Conservation (phyloP, 257 asterid genomes). For the Solanum chaucha region DNA sequence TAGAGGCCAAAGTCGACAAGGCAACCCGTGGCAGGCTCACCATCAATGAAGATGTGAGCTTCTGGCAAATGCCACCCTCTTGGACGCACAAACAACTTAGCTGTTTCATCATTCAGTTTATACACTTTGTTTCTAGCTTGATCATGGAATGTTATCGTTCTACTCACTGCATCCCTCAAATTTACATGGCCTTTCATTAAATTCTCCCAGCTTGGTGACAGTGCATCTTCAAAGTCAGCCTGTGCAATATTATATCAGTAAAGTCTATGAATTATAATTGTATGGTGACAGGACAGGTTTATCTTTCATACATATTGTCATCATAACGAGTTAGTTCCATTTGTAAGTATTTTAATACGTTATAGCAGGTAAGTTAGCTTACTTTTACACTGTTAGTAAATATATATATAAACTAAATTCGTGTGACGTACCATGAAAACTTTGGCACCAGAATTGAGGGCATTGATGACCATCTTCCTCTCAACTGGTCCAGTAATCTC, state of each 20-base stretch:
- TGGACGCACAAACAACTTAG: slow-evolving; percentile 94
- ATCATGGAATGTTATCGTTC: slow-evolving; percentile 69
- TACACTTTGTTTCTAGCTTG: slow-evolving; percentile 61
- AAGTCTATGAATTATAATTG: not conserved
- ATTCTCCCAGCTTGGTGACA: slow-evolving; percentile 93
- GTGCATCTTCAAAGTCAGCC: slow-evolving; percentile 98
- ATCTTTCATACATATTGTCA: not conserved
- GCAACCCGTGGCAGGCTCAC: slow-evolving; percentile 76
- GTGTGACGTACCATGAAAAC: slow-evolving; percentile 68
- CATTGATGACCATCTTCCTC: slow-evolving; percentile 94
- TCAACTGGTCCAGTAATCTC: slow-evolving; percentile 97
- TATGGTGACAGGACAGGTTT: not conserved
- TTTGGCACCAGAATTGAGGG: slow-evolving; percentile 92
- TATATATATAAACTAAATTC: not conserved
- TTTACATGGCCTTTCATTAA: slow-evolving; percentile 75
- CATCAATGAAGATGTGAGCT: slow-evolving; percentile 83
- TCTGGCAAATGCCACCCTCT: slow-evolving; percentile 98
- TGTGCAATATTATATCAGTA: not conserved
- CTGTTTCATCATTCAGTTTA: slow-evolving; percentile 60
- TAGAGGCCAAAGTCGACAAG: slow-evolving; percentile 83
- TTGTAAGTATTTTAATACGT: not conserved
- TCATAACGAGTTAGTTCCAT: not conserved
- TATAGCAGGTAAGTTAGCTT: not conserved
- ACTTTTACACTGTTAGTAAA: not conserved
- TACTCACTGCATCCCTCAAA: slow-evolving; percentile 75